Evolutionary conservation across 257 asterid species (phyloP), one percentile per base, ranked within the genome.

Genomic region (Hygrophila difformis): DNA sequence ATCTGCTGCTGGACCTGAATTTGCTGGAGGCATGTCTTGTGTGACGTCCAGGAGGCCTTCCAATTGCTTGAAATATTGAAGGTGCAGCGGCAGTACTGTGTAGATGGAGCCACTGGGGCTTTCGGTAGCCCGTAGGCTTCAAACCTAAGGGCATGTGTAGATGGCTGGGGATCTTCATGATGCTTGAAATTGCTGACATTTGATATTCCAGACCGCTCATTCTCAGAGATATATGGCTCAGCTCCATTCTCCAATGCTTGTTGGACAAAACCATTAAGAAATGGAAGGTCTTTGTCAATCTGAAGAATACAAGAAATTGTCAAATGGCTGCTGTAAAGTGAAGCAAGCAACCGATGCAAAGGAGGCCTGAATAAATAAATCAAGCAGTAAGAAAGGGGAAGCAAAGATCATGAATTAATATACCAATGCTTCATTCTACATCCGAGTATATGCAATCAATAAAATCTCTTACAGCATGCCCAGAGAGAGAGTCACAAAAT

Each of bases 51-150:
- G 77, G 58, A 91, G 94, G 49, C 92, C 89, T 67, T 82, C 96
- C 68, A 86, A 74, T 56, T 86, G 92, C 75, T 68, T 61, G 69
- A 91, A 91, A 37, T 46, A 69, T 47, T 24, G 71, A 46, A 15
- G 83, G 74, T 12, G 63, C 49, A 40, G 64, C 57, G 44, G 54
- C 65, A 20, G 74, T 53, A 42, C 54, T 82, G 55, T 31, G 53
- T 24, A 22, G 55, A 65, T 58, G 68, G 59, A 42, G 91, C 83
- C 40, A 56, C 47, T 19, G 83, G 55, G 39, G 93, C 75, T 64
- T 79, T 82, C 20, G 96, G 95, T 44, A 78, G 81, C 74, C 82
- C 96, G 5, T 91, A 91, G 33, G 99, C 96, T 67, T 86, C 96
- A 51, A 91, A 91, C 57, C 92, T 82, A 53, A 86, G 93, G 37